Percentiles rank a stretch among this genome's conserved stretches.
phyloP scores from a whole-genome alignment of 768 basidiomycete species.

The Boletales sp. region DNA sequence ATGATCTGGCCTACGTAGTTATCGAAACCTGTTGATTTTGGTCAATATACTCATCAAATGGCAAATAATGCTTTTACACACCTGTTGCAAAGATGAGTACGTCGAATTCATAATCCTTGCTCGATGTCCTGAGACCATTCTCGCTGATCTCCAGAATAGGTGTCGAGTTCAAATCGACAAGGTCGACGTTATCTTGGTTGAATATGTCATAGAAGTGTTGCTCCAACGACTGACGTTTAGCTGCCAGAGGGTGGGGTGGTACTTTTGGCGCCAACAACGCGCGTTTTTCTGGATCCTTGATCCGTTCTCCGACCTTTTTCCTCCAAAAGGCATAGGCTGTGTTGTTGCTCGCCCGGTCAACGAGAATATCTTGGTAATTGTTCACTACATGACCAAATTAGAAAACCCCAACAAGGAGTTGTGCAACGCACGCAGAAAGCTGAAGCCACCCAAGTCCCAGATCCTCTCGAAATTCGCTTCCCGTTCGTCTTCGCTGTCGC shows the following conservation, averaged over 20 bases:
- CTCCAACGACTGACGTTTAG: constrained; percentile 8
- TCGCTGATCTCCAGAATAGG: constrained; percentile 9
- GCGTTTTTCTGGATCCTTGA: constrained; percentile 11
- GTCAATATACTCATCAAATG: too few species aligned
- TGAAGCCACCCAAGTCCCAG: constrained; percentile 9
- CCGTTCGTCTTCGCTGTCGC: constrained; percentile 7
- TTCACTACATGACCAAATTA: not conserved
- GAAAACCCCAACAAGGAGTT: not conserved
- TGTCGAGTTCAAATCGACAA: constrained; percentile 5
- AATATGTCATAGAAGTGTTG: constrained; percentile 11
- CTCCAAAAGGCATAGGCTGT: constrained; percentile 12
- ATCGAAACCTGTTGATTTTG: constrained; percentile 10
- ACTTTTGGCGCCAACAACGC: constrained; percentile 10
- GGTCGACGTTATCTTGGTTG: constrained; percentile 16
- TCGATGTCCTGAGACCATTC: constrained; percentile 6
- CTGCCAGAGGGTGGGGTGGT: constrained; percentile 8
- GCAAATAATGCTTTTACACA: not conserved
- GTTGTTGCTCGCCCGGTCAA: constrained; percentile 1
- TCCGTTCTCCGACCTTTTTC: constrained; percentile 11
- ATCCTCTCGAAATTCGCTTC: constrained; percentile 7
- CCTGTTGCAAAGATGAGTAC: constrained; percentile 16
- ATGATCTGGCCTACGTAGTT: not conserved
- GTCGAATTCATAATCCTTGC: constrained; percentile 10
- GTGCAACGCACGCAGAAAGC: constrained; percentile 2
- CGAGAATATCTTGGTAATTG: constrained; percentile 3